A percentile compares a stretch with the other conserved stretches of the same genome.
Evolutionary conservation across 495 filamentous ascomycete species (phyloP).

Genomic region (Rhypophila decipiens): DNA sequence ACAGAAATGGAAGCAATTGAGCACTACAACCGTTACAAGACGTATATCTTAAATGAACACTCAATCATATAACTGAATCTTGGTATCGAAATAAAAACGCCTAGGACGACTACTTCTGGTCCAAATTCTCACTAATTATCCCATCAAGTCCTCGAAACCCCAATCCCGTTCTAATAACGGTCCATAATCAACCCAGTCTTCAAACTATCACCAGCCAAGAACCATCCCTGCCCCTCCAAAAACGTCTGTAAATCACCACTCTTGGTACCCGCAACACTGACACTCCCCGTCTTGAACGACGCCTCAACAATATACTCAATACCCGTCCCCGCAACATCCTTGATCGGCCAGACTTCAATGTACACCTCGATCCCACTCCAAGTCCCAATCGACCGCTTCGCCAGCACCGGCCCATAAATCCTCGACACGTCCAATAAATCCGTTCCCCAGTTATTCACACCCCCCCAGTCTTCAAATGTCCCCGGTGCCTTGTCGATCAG

Average conservation of each 20-base stretch:
- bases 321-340: slow-evolving; percentile 2
- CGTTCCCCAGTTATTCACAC: slow-evolving; percentile 14
- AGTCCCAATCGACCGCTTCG: slow-evolving; percentile 17
- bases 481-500: slow-evolving; percentile 20
- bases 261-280: not conserved
- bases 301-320: slow-evolving; percentile 22
- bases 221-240: slow-evolving; percentile 15
- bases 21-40: too few species aligned
- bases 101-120: too few species aligned
- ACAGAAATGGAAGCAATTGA: too few species aligned
- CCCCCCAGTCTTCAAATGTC: slow-evolving; percentile 22
- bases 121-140: too few species aligned
- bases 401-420: slow-evolving; percentile 20
- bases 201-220: slow-evolving; percentile 12
- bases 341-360: slow-evolving; percentile 26
- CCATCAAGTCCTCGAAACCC: too few species aligned
- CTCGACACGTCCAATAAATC: slow-evolving; percentile 5
- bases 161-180: too few species aligned
- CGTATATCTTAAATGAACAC: too few species aligned
- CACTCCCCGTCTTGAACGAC: slow-evolving; percentile 19
- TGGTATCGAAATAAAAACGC: too few species aligned
- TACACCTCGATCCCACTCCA: slow-evolving; percentile 18
- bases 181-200: slow-evolving; percentile 21
- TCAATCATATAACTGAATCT: too few species aligned
- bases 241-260: slow-evolving; percentile 2